A percentile compares a stretch with the other conserved stretches of the same genome.
Conservation (phyloP, 441 rosid species). For the Isatis lusitanica region DNA sequence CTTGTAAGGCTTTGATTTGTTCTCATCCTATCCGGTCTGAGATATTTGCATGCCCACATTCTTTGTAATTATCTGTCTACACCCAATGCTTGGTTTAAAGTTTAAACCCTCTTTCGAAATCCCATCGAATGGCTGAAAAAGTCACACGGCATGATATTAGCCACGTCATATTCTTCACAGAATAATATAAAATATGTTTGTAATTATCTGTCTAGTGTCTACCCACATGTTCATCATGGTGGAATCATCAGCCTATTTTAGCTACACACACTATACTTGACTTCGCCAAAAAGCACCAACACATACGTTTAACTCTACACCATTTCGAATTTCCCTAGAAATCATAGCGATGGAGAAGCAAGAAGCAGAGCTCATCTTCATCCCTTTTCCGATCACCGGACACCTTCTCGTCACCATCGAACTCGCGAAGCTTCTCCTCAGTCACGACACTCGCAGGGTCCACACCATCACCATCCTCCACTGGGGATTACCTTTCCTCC, state of each 20-base stretch:
- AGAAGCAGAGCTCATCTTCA: slow-evolving; percentile 45
- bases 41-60: not conserved
- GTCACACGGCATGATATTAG: not conserved
- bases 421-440: slow-evolving; percentile 43
- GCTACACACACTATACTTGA: not conserved
- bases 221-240: not conserved
- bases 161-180: too few relatives aligned
- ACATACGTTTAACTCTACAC: not conserved
- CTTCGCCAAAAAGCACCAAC: not conserved
- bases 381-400: slow-evolving; percentile 44
- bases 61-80: too few relatives aligned
- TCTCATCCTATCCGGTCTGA: not conserved
- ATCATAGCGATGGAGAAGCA: slow-evolving; percentile 26
- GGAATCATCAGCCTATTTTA: not conserved
- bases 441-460: slow-evolving; percentile 24
- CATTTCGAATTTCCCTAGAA: not conserved
- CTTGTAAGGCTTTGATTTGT: not conserved
- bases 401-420: slow-evolving; percentile 47
- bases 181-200: not conserved
- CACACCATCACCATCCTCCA: slow-evolving; percentile 43
- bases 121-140: not conserved
- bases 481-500: slow-evolving; percentile 28
- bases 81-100: not conserved
- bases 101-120: not conserved
- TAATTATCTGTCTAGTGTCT: not conserved